Base-by-base conservation (phyloP, 208 protist genomes). In the Acanthamoeba lenticulata region DNA sequence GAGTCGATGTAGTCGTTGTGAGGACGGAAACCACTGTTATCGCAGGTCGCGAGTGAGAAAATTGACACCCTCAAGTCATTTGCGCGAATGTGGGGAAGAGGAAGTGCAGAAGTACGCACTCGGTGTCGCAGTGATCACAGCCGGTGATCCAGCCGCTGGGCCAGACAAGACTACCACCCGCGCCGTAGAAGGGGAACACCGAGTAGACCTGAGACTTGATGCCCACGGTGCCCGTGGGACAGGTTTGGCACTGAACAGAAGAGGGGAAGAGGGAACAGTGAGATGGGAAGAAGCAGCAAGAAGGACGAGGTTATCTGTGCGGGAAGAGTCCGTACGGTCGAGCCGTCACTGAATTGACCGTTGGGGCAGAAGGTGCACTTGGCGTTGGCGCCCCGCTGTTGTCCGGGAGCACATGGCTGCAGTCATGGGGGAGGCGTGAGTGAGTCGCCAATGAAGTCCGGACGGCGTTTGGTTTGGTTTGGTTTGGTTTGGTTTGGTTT, bases 1-100 rank as follows among this genome's bases (percentile, higher is more conserved):
- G 89, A 83, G 60, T 93, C 89, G 2, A 93, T 13, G 62, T 32
- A 34, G 11, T 93, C 89, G 34, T 93, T 83, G 69, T 93, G 89
- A 17, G 49, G 4, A 1, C 60, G 36, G 65, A 77, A 93, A 27
- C 89, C 89, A 21, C 86, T 72, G 29, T 44, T 19, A 24, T 27
- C 5, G 34, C 6, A 79, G 0, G 32, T 24, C 15, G 55, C 24
- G 55, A 15, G 24, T n/a, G n/a, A n/a, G n/a, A n/a, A n/a, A n/a
- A n/a, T n/a, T n/a, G n/a, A n/a, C n/a, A n/a, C n/a, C n/a, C n/a
- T n/a, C n/a, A n/a, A n/a, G n/a, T n/a, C n/a, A n/a, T n/a, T n/a
- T n/a, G n/a, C n/a, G n/a, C n/a, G n/a, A n/a, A n/a, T n/a, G n/a
- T n/a, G n/a, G n/a, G n/a, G n/a, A n/a, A n/a, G n/a, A n/a, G n/a